phyloP scores from a whole-genome alignment of 2,329 filamentous ascomycete species.

The Colletotrichum sp. region DNA sequence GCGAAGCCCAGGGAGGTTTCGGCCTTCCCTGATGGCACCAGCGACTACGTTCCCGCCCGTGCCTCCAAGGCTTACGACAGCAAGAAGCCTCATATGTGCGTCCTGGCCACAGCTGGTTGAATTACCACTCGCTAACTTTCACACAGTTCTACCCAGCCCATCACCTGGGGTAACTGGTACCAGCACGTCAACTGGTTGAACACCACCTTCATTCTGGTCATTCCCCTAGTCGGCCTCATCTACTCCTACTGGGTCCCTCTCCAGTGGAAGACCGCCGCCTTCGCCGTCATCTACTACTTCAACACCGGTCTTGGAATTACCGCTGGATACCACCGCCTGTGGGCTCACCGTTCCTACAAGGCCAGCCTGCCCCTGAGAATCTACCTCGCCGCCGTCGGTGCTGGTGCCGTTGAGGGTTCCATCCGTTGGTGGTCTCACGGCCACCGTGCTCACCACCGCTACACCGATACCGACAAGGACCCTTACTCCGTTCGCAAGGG shows the following conservation, averaged over 20 bases:
- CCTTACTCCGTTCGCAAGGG: constrained; percentile 92
- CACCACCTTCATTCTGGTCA: constrained; percentile 77
- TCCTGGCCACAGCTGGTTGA: background rate
- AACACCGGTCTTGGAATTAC: constrained; percentile 83
- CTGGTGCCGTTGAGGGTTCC: constrained; percentile 84
- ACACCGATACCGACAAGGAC: constrained; percentile 92
- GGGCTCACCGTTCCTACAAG: constrained; percentile 86
- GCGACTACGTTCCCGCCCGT: constrained; percentile 59
- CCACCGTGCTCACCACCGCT: constrained; percentile 88
- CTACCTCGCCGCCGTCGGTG: constrained; percentile 81
- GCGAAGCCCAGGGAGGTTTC: constrained; percentile 42
- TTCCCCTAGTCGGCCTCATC: constrained; percentile 77
- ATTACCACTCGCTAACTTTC: background rate
- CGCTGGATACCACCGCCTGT: constrained; percentile 73
- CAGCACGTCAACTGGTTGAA: constrained; percentile 96
- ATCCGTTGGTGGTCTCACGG: constrained; percentile 89
- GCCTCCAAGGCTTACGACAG: constrained; percentile 50
- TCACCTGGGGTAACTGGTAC: constrained; percentile 85
- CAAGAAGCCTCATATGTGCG: constrained; percentile 77
- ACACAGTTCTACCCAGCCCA: constrained; percentile 69
- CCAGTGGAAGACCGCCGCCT: constrained; percentile 73
- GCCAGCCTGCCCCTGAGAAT: constrained; percentile 78
- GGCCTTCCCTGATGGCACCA: constrained; percentile 57
- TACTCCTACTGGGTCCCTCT: constrained; percentile 81
- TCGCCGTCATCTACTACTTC: constrained; percentile 81